Base-by-base conservation (phyloP, 352 stramenopile species). In the Thalassiosira mediterranea region DNA sequence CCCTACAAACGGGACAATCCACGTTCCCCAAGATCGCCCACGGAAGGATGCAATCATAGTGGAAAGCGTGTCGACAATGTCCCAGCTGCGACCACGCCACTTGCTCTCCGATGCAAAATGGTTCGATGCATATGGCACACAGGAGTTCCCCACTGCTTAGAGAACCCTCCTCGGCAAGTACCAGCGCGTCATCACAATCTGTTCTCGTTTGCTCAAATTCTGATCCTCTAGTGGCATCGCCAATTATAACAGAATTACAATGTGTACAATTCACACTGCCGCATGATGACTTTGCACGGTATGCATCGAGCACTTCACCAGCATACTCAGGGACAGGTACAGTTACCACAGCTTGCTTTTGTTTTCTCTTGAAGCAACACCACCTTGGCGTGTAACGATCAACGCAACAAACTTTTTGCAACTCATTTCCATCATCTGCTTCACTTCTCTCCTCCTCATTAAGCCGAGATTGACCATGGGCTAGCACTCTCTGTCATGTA, bases 91-190 rank as follows among this genome's bases (percentile, higher is more conserved):
- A 67, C 65, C 65, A 75, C 31, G 65, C 29, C 0, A 75, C 65
- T 48, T 60, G n/a, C 40, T 75, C 42, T 32, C 56, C 53, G n/a
- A 67, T 13, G 37, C 34, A 25, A 17, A 67, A 61, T 29, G 17
- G 44, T 42, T 64, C 54, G 8, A 75, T 42, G 23, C 65, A 75
- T 60, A 75, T 75, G 28, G 65, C 28, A 17, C 65, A 75, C n/a
- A 57, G 32, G 3, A 59, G n/a, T 42, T 49, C 31, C 13, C 26
- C 46, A 32, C 21, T 31, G 17, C 19, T 28, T 21, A 26, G 21
- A 2, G 37, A 54, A 8, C 65, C 65, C 49, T 67, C 53, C 26
- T 75, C 65, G 0, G 54, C 44, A 46, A 59, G 54, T 11, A 47
- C 54, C 11, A 67, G 46, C 3, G 29, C 54, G 17, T 38, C 56